Evolutionary conservation across 2,329 filamentous ascomycete species (phyloP).

Genomic region (Nothopassalora personata): DNA sequence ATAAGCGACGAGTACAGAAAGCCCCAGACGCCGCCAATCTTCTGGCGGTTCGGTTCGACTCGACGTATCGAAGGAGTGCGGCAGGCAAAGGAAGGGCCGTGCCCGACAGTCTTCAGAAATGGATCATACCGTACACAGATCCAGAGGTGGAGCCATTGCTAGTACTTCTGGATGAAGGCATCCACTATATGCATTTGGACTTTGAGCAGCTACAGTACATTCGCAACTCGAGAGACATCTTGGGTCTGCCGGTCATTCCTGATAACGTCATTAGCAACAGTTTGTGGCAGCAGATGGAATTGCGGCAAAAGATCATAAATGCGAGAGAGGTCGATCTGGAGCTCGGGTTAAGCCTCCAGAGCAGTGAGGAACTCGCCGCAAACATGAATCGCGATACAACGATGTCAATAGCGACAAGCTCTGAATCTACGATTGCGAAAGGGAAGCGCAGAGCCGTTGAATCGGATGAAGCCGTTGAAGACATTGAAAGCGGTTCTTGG

Average conservation of each 20-base stretch:
- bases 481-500: constrained; percentile 47
- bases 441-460: constrained; percentile 40
- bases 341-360: constrained; percentile 45
- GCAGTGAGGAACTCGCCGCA: constrained; percentile 31
- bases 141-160: constrained; percentile 52
- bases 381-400: constrained; percentile 22
- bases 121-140: constrained; percentile 49
- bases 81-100: constrained; percentile 34
- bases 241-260: constrained; percentile 51
- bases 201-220: constrained; percentile 56
- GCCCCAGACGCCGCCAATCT: constrained; percentile 45
- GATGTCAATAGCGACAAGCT: constrained; percentile 26
- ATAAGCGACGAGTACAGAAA: constrained; percentile 39
- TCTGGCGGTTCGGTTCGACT: constrained; percentile 50
- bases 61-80: constrained; percentile 46
- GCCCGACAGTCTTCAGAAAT: constrained; percentile 44
- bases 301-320: constrained; percentile 52
- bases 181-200: constrained; percentile 55
- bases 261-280: constrained; percentile 53
- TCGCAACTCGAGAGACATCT: constrained; percentile 45
- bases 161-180: constrained; percentile 53
- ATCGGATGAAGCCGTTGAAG: constrained; percentile 13
- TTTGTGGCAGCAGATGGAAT: constrained; percentile 53
- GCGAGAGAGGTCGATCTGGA: constrained; percentile 48
- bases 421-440: constrained; percentile 29